A percentile compares a stretch with the other conserved stretches of the same genome.
phyloP scores from a whole-genome alignment of 352 stramenopile species.

The Phytophthora pinifolia region DNA sequence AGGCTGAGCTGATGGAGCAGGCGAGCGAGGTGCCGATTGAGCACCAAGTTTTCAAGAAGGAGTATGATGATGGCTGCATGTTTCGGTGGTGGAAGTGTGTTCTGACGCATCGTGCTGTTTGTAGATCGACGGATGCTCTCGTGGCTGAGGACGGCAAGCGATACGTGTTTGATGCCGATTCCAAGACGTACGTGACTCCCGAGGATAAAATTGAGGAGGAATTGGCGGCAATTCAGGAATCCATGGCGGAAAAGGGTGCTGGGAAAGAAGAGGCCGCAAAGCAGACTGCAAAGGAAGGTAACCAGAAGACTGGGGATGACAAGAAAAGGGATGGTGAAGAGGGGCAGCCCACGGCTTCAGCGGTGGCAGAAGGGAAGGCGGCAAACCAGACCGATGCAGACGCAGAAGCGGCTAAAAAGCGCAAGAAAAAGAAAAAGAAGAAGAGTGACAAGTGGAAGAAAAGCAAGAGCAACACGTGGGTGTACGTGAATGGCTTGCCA shows the following conservation, averaged over 20 bases:
- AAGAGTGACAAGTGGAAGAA: slow-evolving; percentile 83
- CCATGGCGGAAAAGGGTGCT: slow-evolving; percentile 26
- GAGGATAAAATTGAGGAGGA: slow-evolving; percentile 78
- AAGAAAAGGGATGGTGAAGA: not conserved
- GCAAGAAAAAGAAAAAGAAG: slow-evolving; percentile 82
- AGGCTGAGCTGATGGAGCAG: slow-evolving; percentile 49
- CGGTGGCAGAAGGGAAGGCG: slow-evolving; percentile 3
- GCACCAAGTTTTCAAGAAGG: slow-evolving; percentile 59
- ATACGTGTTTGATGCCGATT: slow-evolving; percentile 71
- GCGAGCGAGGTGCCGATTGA: slow-evolving; percentile 37
- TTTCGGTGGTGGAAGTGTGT: not conserved
- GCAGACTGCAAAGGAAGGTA: slow-evolving; percentile 32
- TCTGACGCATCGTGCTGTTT: not conserved
- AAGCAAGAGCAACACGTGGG: slow-evolving; percentile 92
- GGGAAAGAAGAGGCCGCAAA: slow-evolving; percentile 7
- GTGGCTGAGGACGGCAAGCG: slow-evolving; percentile 67
- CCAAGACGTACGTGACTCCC: slow-evolving; percentile 67
- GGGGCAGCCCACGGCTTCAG: not conserved
- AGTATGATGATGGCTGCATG: slow-evolving; percentile 23
- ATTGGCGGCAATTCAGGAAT: slow-evolving; percentile 58
- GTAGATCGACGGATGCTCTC: slow-evolving; percentile 45
- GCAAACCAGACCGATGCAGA: slow-evolving; percentile 6
- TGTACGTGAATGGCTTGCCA: slow-evolving; percentile 96
- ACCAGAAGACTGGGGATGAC: slow-evolving; percentile 46
- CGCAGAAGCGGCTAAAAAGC: slow-evolving; percentile 38